Base-by-base conservation (phyloP, 805 yeast species). In the Wickerhamiella spandovensis region DNA sequence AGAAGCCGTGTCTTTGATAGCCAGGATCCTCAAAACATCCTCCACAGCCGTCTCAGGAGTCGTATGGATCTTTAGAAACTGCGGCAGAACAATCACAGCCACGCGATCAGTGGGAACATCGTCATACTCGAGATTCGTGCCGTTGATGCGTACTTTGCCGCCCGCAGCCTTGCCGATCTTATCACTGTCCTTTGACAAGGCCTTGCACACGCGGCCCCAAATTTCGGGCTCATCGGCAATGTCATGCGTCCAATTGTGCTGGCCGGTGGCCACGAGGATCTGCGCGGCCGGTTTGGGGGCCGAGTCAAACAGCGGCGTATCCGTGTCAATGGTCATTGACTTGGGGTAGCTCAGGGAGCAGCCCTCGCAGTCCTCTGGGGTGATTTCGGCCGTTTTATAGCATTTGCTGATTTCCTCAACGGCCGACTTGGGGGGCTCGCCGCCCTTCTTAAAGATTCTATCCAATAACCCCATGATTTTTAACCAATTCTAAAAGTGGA, bases 171-270 rank as follows among this genome's bases (percentile, higher is more conserved):
- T 24, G 3, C 43, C 54, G 1, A 61, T 43, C 10, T 39, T 43
- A 20, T 45, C 39, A 8, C 48, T 13, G 30, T 46, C 52, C 3
- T 59, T 51, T 20, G 65, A 63, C 9, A 79, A 67, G 10, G 65
- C 68, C 22, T 60, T 48, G 28, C 73, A 76, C 8, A 56, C 58
- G 5, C 38, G 44, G 10, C 61, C 62, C 57, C 59, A 59, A 21
- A 28, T 2, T 21, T 44, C 50, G 1, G 44, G 23, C 32, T 57
- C 61, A 9, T 72, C 69, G 8, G 73, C 70, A 2, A 95, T 85
- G 60, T 84, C 84, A 54, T 78, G 90, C 15, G 67, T 69, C 98
- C 98, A 90, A 65, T 90, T 95, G 0, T 76, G 62, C 56, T 80
- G 79, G 10, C 92, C 94, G 0, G 97, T 88, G 1, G 95, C 83